Base-by-base conservation (phyloP, 75 land plant genomes). In the Pseudotsuga menziesii region DNA sequence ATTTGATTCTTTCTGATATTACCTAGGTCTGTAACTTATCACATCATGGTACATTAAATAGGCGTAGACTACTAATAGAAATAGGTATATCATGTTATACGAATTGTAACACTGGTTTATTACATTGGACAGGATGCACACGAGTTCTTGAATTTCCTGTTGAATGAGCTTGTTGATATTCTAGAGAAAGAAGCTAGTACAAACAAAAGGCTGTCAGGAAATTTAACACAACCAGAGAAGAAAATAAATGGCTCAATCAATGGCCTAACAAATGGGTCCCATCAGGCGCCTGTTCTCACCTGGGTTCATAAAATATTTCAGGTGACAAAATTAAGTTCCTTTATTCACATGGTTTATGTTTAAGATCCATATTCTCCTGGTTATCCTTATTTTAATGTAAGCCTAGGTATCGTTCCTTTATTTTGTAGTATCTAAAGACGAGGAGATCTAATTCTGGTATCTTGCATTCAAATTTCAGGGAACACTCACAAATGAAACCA, bases 231-330 rank as follows among this genome's bases (percentile, higher is more conserved):
- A 39, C 32, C 79, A 57, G 85, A 91, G 29, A 86, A 85, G 77
- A 75, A 75, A 58, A 77, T 82, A 61, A 94, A 96, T 88, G 98
- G 95, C 2, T 79, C 83, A 35, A 71, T 29, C 15, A 85, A 83
- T 85, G 86, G 83, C 44, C 79, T 52, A 69, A 85, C 88, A 6
- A 93, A 93, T 88, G 98, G 92, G 59, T 74, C 56, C 70, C 81
- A 77, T 2, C 82, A 92, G 76, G 87, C 90, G 54, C 90, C 94
- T 41, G 67, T 89, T 36, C 83, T 87, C 57, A 96, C 98, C 9
- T 96, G 98, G 98, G 98, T 96, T 57, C 98, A 96, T 86, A 94
- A 96, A 76, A 88, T 85, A 60, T 96, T 94, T 84, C 98, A 96
- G 91, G 98, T 96, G 59, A 72, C 12, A 48, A 27, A 57, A 41